Percentiles rank a stretch among this genome's conserved stretches.
These are phyloP conservation scores for Rhodotorula sp. DNA, from an alignment of 1,284 basidiomycete genomes.

Conservation along the genomic window DNA sequence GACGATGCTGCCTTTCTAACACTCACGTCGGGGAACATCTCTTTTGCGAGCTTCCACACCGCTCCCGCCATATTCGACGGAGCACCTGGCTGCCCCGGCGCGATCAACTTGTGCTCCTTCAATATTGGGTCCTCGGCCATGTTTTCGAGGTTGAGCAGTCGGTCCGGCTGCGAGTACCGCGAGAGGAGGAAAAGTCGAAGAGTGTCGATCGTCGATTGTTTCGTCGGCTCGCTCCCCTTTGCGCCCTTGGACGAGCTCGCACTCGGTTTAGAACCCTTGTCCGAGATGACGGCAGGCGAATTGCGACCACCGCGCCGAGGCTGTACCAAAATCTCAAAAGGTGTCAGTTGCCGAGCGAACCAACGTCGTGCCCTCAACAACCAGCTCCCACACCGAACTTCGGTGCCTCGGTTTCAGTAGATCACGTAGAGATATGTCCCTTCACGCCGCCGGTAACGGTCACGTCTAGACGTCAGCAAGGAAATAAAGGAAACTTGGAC, in stretches of 20 bases:
- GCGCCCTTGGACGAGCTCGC: constrained; percentile 3
- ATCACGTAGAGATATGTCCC: not conserved
- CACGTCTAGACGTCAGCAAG: not conserved
- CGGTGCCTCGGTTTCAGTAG: too few species aligned
- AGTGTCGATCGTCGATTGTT: constrained; percentile 31
- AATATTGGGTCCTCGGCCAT: constrained; percentile 71
- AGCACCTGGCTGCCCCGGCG: constrained; percentile 65
- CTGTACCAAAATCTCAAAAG: not conserved
- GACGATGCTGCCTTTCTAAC: not conserved
- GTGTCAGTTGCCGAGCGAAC: not conserved
- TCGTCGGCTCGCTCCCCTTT: constrained; percentile 10
- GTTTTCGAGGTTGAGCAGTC: constrained; percentile 49
- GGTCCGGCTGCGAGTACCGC: constrained; percentile 27
- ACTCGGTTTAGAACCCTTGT: constrained; percentile 6
- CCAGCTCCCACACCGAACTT: not conserved
- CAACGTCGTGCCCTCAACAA: not conserved
- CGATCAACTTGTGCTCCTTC: constrained; percentile 62
- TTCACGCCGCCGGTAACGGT: not conserved
- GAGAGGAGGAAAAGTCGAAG: constrained; percentile 39
- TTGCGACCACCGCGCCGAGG: constrained; percentile 14
- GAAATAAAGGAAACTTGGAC: not conserved
- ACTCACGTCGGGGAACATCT: constrained; percentile 69
- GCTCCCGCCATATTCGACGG: constrained; percentile 67
- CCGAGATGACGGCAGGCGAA: constrained; percentile 26
- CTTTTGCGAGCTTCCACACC: constrained; percentile 76